Conservation (phyloP, 305 asterid species). For the Solanum hybrid region DNA sequence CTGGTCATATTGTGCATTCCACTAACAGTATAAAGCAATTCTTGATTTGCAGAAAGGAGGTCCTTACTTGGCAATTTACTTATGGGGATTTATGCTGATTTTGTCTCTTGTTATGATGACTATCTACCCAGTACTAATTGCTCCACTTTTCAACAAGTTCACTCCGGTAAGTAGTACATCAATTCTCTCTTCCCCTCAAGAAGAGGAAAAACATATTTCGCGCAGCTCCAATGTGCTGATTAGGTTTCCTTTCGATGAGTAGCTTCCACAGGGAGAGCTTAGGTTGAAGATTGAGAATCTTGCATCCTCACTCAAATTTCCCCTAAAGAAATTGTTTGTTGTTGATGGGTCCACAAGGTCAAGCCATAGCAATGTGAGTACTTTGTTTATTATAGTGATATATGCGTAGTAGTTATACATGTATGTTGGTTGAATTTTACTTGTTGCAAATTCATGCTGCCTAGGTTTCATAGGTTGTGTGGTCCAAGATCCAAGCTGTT, state of each 20-base stretch:
- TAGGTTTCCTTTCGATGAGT: constrained; percentile 12
- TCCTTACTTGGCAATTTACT: constrained; percentile 90
- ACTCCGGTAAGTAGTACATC: constrained; percentile 64
- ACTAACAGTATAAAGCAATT: constrained; percentile 4
- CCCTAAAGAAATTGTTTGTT: constrained; percentile 82
- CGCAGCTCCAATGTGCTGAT: background rate
- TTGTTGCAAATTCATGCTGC: background rate
- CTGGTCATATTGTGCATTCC: background rate
- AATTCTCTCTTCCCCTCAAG: background rate
- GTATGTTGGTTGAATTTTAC: background rate
- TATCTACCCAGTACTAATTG: constrained; percentile 79
- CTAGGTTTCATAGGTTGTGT: background rate
- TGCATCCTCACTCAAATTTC: constrained; percentile 85
- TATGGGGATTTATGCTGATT: constrained; percentile 88
- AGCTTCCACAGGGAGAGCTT: constrained; percentile 93
- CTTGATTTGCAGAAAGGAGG: constrained; percentile 90
- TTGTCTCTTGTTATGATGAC: constrained; percentile 94
- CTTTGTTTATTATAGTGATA: background rate
- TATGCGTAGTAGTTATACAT: background rate
- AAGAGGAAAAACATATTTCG: background rate
- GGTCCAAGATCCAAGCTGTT: background rate
- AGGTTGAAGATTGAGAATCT: constrained; percentile 77
- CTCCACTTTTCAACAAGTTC: constrained; percentile 97
- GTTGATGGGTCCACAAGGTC: constrained; percentile 99
- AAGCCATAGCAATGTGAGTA: constrained; percentile 94